Evolutionary conservation across 768 basidiomycete genomes (phyloP).

Genomic region (Candolleomyces aberdarensis): DNA sequence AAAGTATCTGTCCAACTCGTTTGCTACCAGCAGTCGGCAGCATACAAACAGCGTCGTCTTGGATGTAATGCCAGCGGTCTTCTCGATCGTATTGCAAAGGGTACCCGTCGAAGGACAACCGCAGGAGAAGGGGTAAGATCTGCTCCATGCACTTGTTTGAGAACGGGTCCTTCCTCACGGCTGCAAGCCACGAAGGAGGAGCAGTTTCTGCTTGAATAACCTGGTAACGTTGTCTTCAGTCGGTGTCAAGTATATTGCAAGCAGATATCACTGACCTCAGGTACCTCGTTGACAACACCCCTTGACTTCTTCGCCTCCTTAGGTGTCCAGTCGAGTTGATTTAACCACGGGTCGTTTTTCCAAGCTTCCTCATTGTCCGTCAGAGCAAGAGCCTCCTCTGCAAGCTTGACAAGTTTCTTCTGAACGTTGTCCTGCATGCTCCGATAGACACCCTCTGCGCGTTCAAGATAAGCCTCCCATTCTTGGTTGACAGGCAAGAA

Average conservation of each 20-base stretch:
- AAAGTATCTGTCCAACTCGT: constrained; percentile 40
- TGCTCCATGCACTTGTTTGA: constrained; percentile 41
- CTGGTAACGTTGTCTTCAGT: neutral
- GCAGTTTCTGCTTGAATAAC: constrained; percentile 24
- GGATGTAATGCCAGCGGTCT: constrained; percentile 67
- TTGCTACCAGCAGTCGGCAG: constrained; percentile 46
- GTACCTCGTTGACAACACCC: constrained; percentile 37
- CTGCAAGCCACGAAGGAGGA: constrained; percentile 55
- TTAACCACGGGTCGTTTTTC: constrained; percentile 79
- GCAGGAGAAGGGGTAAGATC: constrained; percentile 66
- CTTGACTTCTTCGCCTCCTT: constrained; percentile 73
- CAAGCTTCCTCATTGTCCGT: constrained; percentile 47
- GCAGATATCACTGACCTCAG: constrained; percentile 12
- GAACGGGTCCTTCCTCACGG: constrained; percentile 43
- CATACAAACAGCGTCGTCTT: constrained; percentile 28
- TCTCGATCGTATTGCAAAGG: constrained; percentile 53
- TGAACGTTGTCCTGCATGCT: constrained; percentile 76
- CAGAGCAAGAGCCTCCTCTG: constrained; percentile 64
- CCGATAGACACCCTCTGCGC: constrained; percentile 72
- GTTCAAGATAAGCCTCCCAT: constrained; percentile 81
- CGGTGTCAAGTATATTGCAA: neutral
- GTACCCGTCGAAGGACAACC: constrained; percentile 54
- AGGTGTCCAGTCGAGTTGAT: constrained; percentile 93
- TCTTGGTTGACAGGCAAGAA: constrained; percentile 87
- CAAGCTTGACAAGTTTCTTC: constrained; percentile 67